These are phyloP conservation scores for Sarocladium oryzae DNA, from an alignment of 2,329 filamentous ascomycete species.

Conservation along the genomic window DNA sequence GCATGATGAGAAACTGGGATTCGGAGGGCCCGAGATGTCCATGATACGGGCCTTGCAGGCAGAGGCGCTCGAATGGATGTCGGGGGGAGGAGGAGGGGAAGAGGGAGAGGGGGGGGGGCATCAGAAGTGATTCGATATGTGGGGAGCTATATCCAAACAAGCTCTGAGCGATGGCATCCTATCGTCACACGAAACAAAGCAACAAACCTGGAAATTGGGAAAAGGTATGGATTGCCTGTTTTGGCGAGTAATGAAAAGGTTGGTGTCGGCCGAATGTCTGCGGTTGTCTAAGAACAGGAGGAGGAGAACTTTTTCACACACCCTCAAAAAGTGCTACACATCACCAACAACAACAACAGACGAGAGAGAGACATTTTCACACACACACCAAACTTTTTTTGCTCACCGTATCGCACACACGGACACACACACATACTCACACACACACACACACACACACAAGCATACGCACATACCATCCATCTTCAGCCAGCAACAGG, in stretches of 20 bases:
- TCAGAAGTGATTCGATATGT: background rate
- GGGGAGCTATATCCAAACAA: background rate
- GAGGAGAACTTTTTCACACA: background rate
- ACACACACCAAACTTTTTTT: too few species aligned
- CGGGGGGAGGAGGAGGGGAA: too few species aligned
- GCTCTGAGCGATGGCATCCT: too few species aligned
- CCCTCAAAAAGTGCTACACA: background rate
- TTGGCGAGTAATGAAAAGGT: constrained; percentile 1
- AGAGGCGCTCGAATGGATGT: too few species aligned
- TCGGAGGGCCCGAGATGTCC: background rate
- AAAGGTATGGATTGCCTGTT: background rate
- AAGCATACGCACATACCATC: background rate
- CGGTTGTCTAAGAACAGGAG: too few species aligned
- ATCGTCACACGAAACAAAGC: too few species aligned
- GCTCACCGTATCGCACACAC: too few species aligned
- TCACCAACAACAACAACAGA: too few species aligned
- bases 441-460: background rate
- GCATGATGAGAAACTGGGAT: background rate
- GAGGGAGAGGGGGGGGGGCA: background rate
- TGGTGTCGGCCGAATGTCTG: background rate
- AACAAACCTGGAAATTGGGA: too few species aligned
- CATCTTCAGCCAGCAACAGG: too few species aligned
- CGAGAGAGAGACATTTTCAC: too few species aligned
- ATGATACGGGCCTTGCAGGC: background rate
- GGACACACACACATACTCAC: background rate